Evolutionary conservation across 371 early-diverging fungal species (phyloP).

Genomic region (Mortierella sp.): DNA sequence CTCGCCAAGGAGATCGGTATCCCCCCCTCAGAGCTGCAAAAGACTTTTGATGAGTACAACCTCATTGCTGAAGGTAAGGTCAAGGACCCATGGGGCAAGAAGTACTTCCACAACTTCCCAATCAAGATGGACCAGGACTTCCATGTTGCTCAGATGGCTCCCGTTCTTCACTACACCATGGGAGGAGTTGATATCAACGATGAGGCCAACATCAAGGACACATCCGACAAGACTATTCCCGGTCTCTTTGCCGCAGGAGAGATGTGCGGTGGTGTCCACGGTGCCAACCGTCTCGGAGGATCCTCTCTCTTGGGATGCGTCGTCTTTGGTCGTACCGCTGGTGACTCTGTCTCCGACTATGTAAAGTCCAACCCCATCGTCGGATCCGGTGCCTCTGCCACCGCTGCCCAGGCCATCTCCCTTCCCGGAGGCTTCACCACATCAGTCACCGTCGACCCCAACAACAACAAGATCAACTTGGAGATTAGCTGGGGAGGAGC

Average conservation of each 20-base stretch:
- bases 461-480: slow-evolving; percentile 71
- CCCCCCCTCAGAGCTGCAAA: slow-evolving; percentile 71
- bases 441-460: slow-evolving; percentile 64
- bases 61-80: slow-evolving; percentile 76
- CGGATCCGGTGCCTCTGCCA: slow-evolving; percentile 59
- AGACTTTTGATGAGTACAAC: slow-evolving; percentile 89
- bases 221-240: slow-evolving; percentile 70
- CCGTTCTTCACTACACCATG: slow-evolving; percentile 97
- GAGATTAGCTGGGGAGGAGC: slow-evolving; percentile 67
- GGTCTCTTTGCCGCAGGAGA: slow-evolving; percentile 96
- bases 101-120: slow-evolving; percentile 88
- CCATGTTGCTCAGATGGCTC: slow-evolving; percentile 90
- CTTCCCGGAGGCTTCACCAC: slow-evolving; percentile 68
- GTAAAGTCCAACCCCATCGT: slow-evolving; percentile 67
- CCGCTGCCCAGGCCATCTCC: slow-evolving; percentile 76
- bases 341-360: slow-evolving; percentile 78
- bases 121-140: slow-evolving; percentile 81
- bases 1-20: slow-evolving; percentile 89
- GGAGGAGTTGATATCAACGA: slow-evolving; percentile 95
- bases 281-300: slow-evolving; percentile 88
- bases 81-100: slow-evolving; percentile 92
- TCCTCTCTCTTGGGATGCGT: slow-evolving; percentile 93
- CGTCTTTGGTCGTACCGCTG: slow-evolving; percentile 97
- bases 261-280: slow-evolving; percentile 90
- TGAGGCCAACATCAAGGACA: slow-evolving; percentile 77